Percentiles rank a stretch among this genome's conserved stretches.
These are phyloP conservation scores for Stenocarpella maydis DNA, from an alignment of 2,329 filamentous ascomycete genomes.

Conservation along the genomic window DNA sequence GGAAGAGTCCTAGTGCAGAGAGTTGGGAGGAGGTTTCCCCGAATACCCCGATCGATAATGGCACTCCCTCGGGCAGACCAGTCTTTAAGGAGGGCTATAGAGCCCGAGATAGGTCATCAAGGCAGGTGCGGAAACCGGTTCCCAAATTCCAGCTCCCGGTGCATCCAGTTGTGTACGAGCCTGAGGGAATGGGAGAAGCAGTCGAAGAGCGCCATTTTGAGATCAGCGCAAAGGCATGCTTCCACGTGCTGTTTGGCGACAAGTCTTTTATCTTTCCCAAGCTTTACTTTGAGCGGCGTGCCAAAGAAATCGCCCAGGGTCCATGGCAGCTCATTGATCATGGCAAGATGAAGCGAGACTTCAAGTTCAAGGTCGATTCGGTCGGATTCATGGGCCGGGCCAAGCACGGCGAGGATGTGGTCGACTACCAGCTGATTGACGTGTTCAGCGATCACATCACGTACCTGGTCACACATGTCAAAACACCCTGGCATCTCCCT, in stretches of 20 bases:
- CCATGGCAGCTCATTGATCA: conserved; percentile 81
- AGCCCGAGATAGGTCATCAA: conserved; percentile 47
- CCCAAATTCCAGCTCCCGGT: conserved; percentile 84
- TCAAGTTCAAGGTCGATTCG: conserved; percentile 79
- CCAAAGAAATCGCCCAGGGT: conserved; percentile 82
- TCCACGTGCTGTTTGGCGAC: conserved; percentile 96
- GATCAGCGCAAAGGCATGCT: conserved; percentile 91
- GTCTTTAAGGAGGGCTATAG: conserved; percentile 47
- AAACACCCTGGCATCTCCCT: conserved; percentile 84
- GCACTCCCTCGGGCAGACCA: conserved; percentile 53
- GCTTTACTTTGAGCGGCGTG: conserved; percentile 83
- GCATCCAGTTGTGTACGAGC: conserved; percentile 83
- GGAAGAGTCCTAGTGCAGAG: conserved; percentile 77
- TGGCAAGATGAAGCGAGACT: conserved; percentile 77
- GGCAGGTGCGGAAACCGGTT: conserved; percentile 49
- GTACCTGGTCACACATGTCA: conserved; percentile 70
- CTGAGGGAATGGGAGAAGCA: conserved; percentile 78
- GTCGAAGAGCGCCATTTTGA: conserved; percentile 85
- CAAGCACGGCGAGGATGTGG: conserved; percentile 64
- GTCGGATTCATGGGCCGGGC: conserved; percentile 70
- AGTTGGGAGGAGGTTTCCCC: conserved; percentile 88
- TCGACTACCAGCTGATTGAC: conserved; percentile 88
- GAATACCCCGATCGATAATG: conserved; percentile 67
- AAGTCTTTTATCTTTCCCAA: conserved; percentile 94
- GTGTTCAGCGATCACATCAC: conserved; percentile 78